Evolutionary conservation across 176 grass and related monocot species (phyloP), one percentile per base, ranked within the genome.

Genomic region (Cenchrus fungigraminus): DNA sequence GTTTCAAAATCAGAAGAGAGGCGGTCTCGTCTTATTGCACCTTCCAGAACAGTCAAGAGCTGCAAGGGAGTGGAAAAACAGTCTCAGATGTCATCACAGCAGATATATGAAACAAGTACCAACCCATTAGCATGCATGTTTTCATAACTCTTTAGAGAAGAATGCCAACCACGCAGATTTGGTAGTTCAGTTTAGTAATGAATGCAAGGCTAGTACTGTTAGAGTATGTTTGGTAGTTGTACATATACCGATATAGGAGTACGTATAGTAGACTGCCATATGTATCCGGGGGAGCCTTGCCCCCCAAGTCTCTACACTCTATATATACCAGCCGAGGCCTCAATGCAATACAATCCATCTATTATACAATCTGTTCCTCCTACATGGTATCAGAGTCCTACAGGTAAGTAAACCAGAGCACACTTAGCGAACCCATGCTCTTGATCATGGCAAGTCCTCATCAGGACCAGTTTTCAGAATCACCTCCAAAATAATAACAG

Each of bases 1-100:
- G 91, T 94, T 87, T 99, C 91, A 92, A 92, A 99, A 78, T 87
- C 89, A 72, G 93, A 89, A 83, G 94, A 94, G 9, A 99, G 78
- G 79, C 78, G 84, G 20, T 92, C 93, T 45, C 87, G 85, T 78
- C 79, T 91, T 79, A 99, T 91, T 86, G 93, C 93, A 79, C 81
- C 42, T 83, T 99, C 97, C 72, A 99, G 79, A 71, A 92, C 53
- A 89, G 93, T 99, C 71, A 99, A 86, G 60, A 90, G 87, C 96
- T 98, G 89, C 84, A 81, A 90, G 42, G 50, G 75, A 90, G 71
- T 56, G 45, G 19, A 20, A 37, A 80, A 29, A 65, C 44, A 22
- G 61, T 75, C 62, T 67, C 28, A 54, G 66, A 60, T 65, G 66
- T 31, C 31, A 44, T 53, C 40, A 80, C 60, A 8, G 49, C 59